Evolutionary conservation across 352 stramenopile species (phyloP).

Genomic region (Phytophthora aleatoria): DNA sequence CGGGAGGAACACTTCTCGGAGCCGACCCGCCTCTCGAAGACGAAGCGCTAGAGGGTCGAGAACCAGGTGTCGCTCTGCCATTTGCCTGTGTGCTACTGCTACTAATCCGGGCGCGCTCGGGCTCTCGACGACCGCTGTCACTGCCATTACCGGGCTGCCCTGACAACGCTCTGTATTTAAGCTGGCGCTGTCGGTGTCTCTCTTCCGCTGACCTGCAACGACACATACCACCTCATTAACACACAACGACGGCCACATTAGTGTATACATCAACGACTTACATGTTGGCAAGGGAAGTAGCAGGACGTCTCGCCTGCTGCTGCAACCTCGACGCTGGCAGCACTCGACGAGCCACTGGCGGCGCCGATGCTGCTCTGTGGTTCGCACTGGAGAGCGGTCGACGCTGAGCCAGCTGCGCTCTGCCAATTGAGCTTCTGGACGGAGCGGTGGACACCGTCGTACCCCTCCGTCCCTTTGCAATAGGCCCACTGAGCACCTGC

Average conservation of each 20-base stretch:
- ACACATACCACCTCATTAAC: conserved; percentile 11
- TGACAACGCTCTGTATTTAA: conserved; percentile 46
- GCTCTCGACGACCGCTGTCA: conserved; percentile 25
- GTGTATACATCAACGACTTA: conserved; percentile 17
- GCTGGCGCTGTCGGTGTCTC: conserved; percentile 56
- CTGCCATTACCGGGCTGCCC: conserved; percentile 18
- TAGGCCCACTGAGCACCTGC: conserved; percentile 68
- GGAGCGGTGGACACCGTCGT: conserved; percentile 69
- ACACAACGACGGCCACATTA: conserved; percentile 1
- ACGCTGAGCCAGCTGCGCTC: conserved; percentile 45
- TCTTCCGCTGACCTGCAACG: conserved; percentile 55
- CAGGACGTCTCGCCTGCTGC: conserved; percentile 23
- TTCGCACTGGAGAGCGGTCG: conserved; percentile 28
- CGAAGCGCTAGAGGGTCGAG: conserved; percentile 30
- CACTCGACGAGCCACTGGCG: conserved; percentile 34
- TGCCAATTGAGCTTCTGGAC: conserved; percentile 55
- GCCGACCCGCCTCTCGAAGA: conserved; percentile 21
- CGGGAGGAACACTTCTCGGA: conserved; percentile 18
- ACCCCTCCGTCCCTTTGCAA: conserved; percentile 55
- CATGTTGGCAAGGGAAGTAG: conserved; percentile 30
- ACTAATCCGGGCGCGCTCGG: conserved; percentile 24
- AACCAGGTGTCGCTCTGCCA: conserved; percentile 21
- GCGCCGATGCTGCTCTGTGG: conserved; percentile 31
- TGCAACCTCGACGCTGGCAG: conserved; percentile 26
- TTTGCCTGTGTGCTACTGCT: conserved; percentile 19